Base-by-base conservation (phyloP, 2,329 filamentous ascomycete species). In the Malbranchea zuffiana region DNA sequence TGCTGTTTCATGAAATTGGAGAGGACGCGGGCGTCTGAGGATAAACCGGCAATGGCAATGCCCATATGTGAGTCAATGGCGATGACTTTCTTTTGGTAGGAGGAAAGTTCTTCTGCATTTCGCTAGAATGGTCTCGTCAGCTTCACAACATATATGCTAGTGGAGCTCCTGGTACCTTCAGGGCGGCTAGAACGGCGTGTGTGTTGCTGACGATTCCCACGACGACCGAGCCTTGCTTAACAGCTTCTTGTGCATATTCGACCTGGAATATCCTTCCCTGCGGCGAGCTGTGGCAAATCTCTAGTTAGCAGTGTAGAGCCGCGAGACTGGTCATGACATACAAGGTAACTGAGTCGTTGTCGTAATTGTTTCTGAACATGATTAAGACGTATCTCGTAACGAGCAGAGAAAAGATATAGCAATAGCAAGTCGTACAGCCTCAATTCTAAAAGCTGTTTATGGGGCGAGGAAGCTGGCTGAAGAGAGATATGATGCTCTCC, bases 1-100 rank as follows among this genome's bases (percentile, higher is more conserved):
- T 96, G 90, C 68, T 94, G 86, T 72, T 95, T 96, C 88, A 98
- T 96, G 72, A 95, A 98, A 76, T 98, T 98, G 72, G 87, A 95
- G 52, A 98, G 86, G 52, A 98, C 90, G 56, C 90, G 90, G 58
- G 88, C 90, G 65, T 98, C 90, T 41, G 88, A 95, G 49, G 90
- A 90, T 45, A 98, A 83, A 52, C 90, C 90, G 50, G 90, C 90
- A 54, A 98, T 92, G 54, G 88, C 86, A 55, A 98, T 79, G 50
- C 87, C 90, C 53, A 90, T 80, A 65, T 98, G 90, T 54, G 88
- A 83, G 65, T 98, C 90, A 66, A 98, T 80, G 53, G 80, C 76
- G 65, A 98, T 95, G 59, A 98, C 79, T 72, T 98, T 98, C 75
- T 95, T 95, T 69, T 98, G 90, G 75, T 98, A 98, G 35, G 90